Conservation (phyloP, 1,284 basidiomycete genomes). For the Rhodofomes roseus region DNA sequence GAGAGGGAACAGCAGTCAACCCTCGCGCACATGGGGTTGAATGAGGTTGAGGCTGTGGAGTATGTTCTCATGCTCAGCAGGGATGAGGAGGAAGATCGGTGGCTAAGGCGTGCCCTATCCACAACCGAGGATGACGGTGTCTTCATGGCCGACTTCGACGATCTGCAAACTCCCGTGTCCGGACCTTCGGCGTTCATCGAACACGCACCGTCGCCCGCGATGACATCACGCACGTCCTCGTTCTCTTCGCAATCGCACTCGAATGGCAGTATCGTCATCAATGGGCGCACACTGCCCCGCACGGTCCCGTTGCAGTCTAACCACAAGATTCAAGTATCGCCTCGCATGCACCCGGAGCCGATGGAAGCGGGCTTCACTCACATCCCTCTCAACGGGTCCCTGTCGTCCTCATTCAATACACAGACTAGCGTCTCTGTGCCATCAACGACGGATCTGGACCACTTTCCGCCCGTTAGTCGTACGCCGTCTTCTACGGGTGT, state of each 20-base stretch:
- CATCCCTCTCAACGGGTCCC: conserved; percentile 12
- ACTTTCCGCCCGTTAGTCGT: conserved; percentile 21
- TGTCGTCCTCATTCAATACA: conserved; percentile 5
- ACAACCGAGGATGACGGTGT: conserved; percentile 45
- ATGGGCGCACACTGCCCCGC: conserved; percentile 15
- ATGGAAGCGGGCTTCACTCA: conserved; percentile 30
- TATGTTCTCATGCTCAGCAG: conserved; percentile 85
- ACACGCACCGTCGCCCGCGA: conserved; percentile 8
- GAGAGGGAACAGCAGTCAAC: conserved; percentile 54
- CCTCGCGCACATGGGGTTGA: conserved; percentile 65
- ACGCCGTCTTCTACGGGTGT: conserved; percentile 18
- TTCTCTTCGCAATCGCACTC: conserved; percentile 13
- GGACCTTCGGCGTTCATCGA: conserved; percentile 18
- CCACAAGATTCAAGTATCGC: conserved; percentile 34
- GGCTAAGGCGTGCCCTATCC: background rate
- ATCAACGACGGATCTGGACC: conserved; percentile 13
- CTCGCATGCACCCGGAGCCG: conserved; percentile 32
- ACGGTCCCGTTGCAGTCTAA: conserved; percentile 19
- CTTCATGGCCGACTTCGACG: conserved; percentile 56
- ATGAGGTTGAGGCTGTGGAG: conserved; percentile 75
- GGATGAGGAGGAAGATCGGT: conserved; percentile 56
- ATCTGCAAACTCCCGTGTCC: conserved; percentile 28
- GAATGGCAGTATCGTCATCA: conserved; percentile 9
- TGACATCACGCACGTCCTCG: conserved; percentile 14
- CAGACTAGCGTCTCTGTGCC: conserved; percentile 4